Base-by-base conservation (phyloP, 768 basidiomycete species). In the Dacryopinax spathularia region DNA sequence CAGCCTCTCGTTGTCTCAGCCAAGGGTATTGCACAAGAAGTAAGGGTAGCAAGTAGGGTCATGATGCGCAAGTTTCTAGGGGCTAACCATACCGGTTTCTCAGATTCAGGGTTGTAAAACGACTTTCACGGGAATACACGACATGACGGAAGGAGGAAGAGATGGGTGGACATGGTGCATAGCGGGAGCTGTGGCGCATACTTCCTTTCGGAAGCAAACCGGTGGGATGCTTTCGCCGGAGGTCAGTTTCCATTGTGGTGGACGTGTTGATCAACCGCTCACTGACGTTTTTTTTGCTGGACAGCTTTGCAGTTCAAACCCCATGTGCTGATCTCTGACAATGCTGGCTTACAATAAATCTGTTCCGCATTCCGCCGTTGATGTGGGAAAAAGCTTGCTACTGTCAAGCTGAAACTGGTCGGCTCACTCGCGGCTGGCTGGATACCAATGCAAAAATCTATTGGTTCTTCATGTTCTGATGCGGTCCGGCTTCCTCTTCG, bases 151-250 rank as follows among this genome's bases (percentile, higher is more conserved):
- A n/a, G n/a, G n/a, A n/a, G n/a, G n/a, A n/a, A n/a, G n/a, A n/a
- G n/a, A n/a, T n/a, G n/a, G n/a, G n/a, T n/a, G n/a, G n/a, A n/a
- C n/a, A n/a, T n/a, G n/a, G 29, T 13, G 25, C 48, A 29, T 5
- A 7, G 39, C 16, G 18, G 39, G 39, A 20, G 20, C 25, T 56
- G 48, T 56, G 48, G 48, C 48, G 48, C 29, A 25, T 56, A 29
- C 48, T 31, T 56, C 48, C 48, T 27, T 56, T 29, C 48, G 48
- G 48, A 31, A 56, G 48, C 48, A 56, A 56, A 56, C 48, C 48
- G 48, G 48, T 13, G 48, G 15, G 48, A 56, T 29, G 48, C 48
- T 56, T 56, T 56, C 48, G 48, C 48, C 48, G 48, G 48, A 6
- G 18, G 6, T 56, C n/a, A n/a, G 31, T 56, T 29, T 15, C 39